Conservation (phyloP, 495 filamentous ascomycete species). For the Aspergillus biplanus region DNA sequence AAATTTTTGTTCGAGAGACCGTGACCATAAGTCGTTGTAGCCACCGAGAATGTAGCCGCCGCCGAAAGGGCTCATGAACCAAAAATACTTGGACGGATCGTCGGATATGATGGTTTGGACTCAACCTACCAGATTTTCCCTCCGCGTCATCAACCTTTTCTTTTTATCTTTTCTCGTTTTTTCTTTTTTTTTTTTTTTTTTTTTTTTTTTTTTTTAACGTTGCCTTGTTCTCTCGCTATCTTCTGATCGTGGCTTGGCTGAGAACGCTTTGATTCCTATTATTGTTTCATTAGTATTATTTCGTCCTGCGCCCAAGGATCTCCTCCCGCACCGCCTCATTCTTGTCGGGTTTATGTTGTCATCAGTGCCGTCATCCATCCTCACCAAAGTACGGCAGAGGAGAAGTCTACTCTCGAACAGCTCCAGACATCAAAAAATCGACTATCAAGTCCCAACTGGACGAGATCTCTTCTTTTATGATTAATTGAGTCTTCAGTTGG, state of each 20-base stretch:
- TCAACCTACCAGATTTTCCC: conserved; percentile 16
- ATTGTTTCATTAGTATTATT: not conserved
- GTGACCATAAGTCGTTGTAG: too few relatives aligned
- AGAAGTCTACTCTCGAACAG: too few relatives aligned
- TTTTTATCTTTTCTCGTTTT: conserved; percentile 8
- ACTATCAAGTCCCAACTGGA: too few relatives aligned
- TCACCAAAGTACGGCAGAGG: not conserved
- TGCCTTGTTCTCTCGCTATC: not conserved
- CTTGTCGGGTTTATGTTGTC: conserved; percentile 20
- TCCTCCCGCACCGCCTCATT: conserved; percentile 28
- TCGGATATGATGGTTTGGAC: conserved; percentile 19
- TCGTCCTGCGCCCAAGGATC: conserved; percentile 22
- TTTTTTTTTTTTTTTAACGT: not conserved
- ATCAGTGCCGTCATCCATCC: conserved; percentile 12
- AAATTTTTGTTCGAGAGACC: not conserved
- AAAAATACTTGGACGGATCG: conserved; percentile 16
- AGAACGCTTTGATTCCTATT: not conserved
- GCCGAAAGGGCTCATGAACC: not conserved
- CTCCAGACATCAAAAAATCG: too few relatives aligned
- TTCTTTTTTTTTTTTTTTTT: conserved; percentile 3
- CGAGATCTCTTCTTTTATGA: conserved; percentile 7
- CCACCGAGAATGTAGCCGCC: too few relatives aligned
- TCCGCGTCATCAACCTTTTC: conserved; percentile 26
- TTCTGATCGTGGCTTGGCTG: too few relatives aligned
- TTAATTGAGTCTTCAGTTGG: conserved; percentile 5